These are phyloP conservation scores for Candida methanosorbosa DNA, from an alignment of 805 yeast genomes.

Conservation along the genomic window DNA sequence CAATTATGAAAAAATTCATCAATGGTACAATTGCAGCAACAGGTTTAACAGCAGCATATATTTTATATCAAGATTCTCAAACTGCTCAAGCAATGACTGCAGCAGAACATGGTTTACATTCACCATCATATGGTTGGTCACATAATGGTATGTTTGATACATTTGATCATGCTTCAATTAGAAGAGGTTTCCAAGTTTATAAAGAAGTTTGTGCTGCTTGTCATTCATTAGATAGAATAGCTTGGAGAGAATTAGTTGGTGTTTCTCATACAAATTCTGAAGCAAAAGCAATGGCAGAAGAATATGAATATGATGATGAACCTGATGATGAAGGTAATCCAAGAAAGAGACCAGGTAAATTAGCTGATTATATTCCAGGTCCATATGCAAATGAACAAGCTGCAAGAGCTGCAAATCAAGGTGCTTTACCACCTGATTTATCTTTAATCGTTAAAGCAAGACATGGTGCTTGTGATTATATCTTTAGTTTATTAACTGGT, in stretches of 20 bases:
- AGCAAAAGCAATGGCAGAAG: slow-evolving; percentile 90
- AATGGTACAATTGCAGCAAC: slow-evolving; percentile 62
- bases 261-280: slow-evolving; percentile 89
- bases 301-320: slow-evolving; percentile 95
- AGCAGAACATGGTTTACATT: slow-evolving; percentile 97
- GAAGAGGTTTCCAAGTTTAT: slow-evolving; percentile 99
- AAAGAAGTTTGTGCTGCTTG: slow-evolving; percentile 99
- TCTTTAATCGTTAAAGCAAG: slow-evolving; percentile 97
- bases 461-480: slow-evolving; percentile 96
- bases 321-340: slow-evolving; percentile 96
- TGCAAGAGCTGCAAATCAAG: slow-evolving; percentile 99
- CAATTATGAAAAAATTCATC: slow-evolving; percentile 38
- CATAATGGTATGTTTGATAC: slow-evolving; percentile 88
- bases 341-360: slow-evolving; percentile 96
- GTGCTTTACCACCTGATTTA: slow-evolving; percentile 97
- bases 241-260: slow-evolving; percentile 98
- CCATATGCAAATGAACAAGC: slow-evolving; percentile 98
- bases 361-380: slow-evolving; percentile 89
- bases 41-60: slow-evolving; percentile 74
- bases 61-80: slow-evolving; percentile 74
- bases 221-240: slow-evolving; percentile 93
- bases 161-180: slow-evolving; percentile 89
- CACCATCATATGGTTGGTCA: slow-evolving; percentile 90
- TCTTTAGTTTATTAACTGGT: slow-evolving; percentile 91
- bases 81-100: slow-evolving; percentile 96